Conservation (phyloP, 163 green algal species). For the Prototheca wickerhamii region DNA sequence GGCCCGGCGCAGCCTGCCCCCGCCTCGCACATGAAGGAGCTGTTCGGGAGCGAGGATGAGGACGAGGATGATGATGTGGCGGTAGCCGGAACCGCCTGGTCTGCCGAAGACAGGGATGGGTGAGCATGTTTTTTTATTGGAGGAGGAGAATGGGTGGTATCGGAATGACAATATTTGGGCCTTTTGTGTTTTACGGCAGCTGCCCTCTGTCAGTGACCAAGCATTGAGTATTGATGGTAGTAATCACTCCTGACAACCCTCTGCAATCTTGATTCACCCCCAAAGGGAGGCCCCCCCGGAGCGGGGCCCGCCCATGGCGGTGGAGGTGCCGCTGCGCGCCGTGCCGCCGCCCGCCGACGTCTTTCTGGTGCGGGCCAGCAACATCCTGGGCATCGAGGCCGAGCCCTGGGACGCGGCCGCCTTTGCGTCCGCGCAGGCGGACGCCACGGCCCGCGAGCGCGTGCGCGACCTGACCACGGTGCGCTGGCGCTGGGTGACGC, state of each 20-base stretch:
- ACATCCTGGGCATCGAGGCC: conserved; percentile 47
- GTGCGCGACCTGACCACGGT: conserved; percentile 4
- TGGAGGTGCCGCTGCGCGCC: conserved; percentile 28
- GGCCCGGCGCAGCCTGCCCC: background rate
- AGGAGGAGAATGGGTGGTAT: background rate
- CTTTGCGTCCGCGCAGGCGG: conserved; percentile 33
- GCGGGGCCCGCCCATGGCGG: conserved; percentile 32
- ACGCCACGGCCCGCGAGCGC: conserved; percentile 23
- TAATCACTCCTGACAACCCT: too few species aligned
- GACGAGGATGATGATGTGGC: conserved; percentile 7
- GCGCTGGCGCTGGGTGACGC: conserved; percentile 20
- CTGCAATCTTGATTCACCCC: too few species aligned
- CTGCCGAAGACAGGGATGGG: background rate
- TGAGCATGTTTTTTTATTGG: too few species aligned
- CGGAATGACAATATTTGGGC: background rate
- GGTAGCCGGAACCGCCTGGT: background rate
- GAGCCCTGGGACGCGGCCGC: conserved; percentile 42
- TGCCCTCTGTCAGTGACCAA: conserved; percentile 2
- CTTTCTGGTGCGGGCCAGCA: conserved; percentile 37
- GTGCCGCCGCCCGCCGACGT: conserved; percentile 11
- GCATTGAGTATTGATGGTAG: background rate
- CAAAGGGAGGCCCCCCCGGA: background rate
- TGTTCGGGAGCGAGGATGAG: conserved; percentile 30
- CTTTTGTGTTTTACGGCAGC: background rate
- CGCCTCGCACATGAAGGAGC: conserved; percentile 8